A percentile compares a stretch with the other conserved stretches of the same genome.
phyloP scores from a whole-genome alignment of 257 asterid species.

The Rhazya stricta region DNA sequence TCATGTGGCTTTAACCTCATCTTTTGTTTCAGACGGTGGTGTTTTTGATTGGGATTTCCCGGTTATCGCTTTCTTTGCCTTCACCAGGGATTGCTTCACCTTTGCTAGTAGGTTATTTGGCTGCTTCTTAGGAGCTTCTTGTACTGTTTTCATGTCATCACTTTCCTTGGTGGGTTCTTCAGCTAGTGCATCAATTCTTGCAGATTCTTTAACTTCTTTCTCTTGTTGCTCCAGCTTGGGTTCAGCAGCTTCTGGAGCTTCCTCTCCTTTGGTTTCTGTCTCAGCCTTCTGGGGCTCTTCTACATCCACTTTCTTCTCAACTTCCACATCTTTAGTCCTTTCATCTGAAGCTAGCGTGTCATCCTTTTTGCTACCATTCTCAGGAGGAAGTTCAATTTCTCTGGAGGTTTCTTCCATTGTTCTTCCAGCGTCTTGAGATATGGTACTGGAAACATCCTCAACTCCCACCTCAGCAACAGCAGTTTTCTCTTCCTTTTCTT shows the following conservation, averaged over 20 bases:
- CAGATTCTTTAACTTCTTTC: conserved; percentile 26
- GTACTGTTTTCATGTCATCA: conserved; percentile 26
- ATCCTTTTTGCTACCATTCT: conserved; percentile 23
- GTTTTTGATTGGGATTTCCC: conserved; percentile 73
- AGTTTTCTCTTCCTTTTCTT: conserved; percentile 10
- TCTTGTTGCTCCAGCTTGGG: conserved; percentile 25
- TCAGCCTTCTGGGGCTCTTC: conserved; percentile 27
- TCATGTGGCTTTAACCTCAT: conserved; percentile 40
- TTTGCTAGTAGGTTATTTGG: conserved; percentile 58
- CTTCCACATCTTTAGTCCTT: conserved; percentile 22
- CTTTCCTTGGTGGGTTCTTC: conserved; percentile 26
- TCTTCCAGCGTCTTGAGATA: conserved; percentile 25
- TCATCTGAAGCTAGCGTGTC: conserved; percentile 23
- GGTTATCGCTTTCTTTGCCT: conserved; percentile 84
- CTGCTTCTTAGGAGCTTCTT: conserved; percentile 46
- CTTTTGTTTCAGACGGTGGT: conserved; percentile 40
- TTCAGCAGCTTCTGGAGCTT: conserved; percentile 22
- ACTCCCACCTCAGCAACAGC: conserved; percentile 8
- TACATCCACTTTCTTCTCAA: conserved; percentile 29
- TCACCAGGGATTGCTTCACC: conserved; percentile 81
- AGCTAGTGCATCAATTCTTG: conserved; percentile 19
- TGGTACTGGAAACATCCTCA: conserved; percentile 14
- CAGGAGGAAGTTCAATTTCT: conserved; percentile 29
- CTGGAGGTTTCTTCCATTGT: conserved; percentile 30
- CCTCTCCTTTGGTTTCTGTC: conserved; percentile 24